Evolutionary conservation across 768 basidiomycete species (phyloP), one percentile per base, ranked within the genome.

Genomic region (Candolleomyces aberdarensis): DNA sequence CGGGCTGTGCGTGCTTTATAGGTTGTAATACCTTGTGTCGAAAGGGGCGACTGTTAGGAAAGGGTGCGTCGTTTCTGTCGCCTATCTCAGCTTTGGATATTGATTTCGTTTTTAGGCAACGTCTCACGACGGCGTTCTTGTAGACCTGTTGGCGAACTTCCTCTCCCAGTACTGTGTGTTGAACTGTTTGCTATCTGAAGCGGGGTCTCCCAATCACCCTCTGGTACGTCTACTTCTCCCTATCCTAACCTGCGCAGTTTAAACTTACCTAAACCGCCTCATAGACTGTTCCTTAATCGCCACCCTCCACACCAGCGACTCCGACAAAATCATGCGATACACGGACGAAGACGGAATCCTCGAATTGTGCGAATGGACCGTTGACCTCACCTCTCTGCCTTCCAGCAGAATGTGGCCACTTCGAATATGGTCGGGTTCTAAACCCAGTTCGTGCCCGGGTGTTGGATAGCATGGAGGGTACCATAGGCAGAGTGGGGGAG

Each of bases 291-390:
- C 85, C 49, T 94, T 94, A 65, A 85, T 91, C 56, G 92, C 92
- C n/a, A 85, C 89, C 55, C 74, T 94, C 60, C 71, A 91, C 71
- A 91, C 90, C 9, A 88, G 87, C 47, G 89, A 91, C 60, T 75
- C 78, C n/a, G 88, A 90, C 66, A 84, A 79, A 66, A 78, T 87
- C 49, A 87, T 91, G 88, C 80, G 92, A 63, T 94, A 94, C 67
- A 91, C 87, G 1, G 92, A 94, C 69, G 92, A 94, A 76, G 90
- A 89, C 31, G 89, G 89, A 67, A 86, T 84, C 3, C 75, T 70
- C 62, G 89, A 92, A 69, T 74, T 92, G 51, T 92, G 90, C 77
- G 88, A 89, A 74, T 94, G 92, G 92, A 92, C 89, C 10, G 91
- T 94, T 39, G 88, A 94, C 72, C 79, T 94, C 54, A 84, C 81